Base-by-base conservation (phyloP, 352 stramenopile genomes). In the Pythium phragmitis region DNA sequence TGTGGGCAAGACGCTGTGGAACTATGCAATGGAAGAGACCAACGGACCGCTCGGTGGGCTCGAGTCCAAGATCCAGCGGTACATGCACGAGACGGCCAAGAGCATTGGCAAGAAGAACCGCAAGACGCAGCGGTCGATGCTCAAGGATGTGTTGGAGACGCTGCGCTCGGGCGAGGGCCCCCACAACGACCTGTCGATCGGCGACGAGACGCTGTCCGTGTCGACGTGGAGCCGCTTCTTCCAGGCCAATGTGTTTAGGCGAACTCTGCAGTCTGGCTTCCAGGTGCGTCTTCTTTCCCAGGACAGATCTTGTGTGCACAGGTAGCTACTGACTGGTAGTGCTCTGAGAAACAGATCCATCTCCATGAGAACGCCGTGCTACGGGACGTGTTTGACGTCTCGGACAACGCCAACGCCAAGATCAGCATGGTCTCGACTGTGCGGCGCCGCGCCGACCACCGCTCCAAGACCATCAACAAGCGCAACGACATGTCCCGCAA, bases 91-190 rank as follows among this genome's bases (percentile, higher is more conserved):
- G 57, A 79, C 78, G n/a, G 80, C 63, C 42, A 89, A 90, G 60
- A 85, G 58, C 43, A 82, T 90, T 21, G 80, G 80, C 59, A 90
- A 90, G 67, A 90, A 90, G 68, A 90, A 79, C 60, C 73, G 80
- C 42, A 88, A 88, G 60, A 50, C 55, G 9, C 80, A 90, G 59
- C 73, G 80, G 11, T 88, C 78, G 60, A 79, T 79, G 65, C 67
- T 90, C 39, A 90, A 90, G 54, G 78, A 88, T 45, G 80, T 90
- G 26, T 62, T 90, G 42, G 78, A 88, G 67, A 88, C 80, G 41
- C 57, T 89, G 19, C 63, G 66, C 9, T 82, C 75, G 9, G 80
- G 80, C 41, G 75, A 87, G 48, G 80, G 80, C 7, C 80, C 80
- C 3, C 72, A 81, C 42, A 68, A 81, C 26, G 80, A 83, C 21